phyloP scores from a whole-genome alignment of 495 filamentous ascomycete species.

The Niebla homalea region DNA sequence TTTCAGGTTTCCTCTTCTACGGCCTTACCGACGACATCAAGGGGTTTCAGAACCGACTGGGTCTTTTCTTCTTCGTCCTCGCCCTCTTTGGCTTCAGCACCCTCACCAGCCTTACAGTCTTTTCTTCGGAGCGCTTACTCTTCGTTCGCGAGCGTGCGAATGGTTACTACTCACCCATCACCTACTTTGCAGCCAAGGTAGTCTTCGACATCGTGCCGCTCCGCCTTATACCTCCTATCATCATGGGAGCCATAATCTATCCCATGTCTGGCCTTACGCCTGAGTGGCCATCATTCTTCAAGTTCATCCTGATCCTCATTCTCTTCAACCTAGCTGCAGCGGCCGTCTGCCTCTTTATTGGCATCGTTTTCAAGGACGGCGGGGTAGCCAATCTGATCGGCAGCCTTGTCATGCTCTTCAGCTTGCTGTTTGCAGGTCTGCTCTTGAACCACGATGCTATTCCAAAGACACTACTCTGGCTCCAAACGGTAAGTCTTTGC shows the following conservation, averaged over 20 bases:
- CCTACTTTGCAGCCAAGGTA: constrained; percentile 93
- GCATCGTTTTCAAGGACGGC: constrained; percentile 80
- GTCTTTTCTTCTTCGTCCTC: constrained; percentile 94
- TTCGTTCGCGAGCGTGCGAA: constrained; percentile 94
- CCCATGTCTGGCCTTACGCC: constrained; percentile 94
- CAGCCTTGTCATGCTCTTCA: constrained; percentile 95
- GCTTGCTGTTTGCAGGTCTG: constrained; percentile 82
- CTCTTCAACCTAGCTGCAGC: constrained; percentile 94
- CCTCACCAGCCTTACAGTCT: constrained; percentile 83
- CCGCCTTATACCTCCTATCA: constrained; percentile 83
- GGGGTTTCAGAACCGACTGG: constrained; percentile 97
- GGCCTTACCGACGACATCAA: constrained; percentile 89
- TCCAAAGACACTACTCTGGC: constrained; percentile 66
- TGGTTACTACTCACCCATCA: constrained; percentile 91
- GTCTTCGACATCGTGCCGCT: constrained; percentile 91
- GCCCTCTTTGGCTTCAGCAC: constrained; percentile 96
- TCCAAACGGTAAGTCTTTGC: constrained; percentile 55
- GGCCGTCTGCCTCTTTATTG: constrained; percentile 88
- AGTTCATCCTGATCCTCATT: constrained; percentile 81
- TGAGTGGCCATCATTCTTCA: constrained; percentile 71
- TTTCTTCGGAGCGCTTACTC: constrained; percentile 78
- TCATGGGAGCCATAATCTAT: constrained; percentile 95
- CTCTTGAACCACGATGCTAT: constrained; percentile 91
- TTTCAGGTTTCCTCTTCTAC: constrained; percentile 93
- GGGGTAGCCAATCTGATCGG: constrained; percentile 94